Evolutionary conservation across 257 asterid species (phyloP).

Genomic region (Leonotis leonurus): DNA sequence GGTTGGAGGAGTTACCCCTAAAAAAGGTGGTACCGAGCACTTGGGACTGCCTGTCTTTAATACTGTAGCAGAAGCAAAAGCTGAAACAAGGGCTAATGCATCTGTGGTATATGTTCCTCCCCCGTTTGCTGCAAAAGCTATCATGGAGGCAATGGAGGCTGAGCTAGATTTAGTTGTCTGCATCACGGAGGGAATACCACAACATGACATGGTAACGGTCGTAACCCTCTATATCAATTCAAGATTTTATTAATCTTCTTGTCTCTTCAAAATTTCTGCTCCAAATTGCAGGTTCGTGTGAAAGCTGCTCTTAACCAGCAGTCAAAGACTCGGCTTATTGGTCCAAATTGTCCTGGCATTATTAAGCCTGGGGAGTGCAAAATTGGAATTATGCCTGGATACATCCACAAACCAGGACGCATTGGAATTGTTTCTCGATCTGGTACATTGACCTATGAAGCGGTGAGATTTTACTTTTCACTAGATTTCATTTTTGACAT

Average conservation of each 20-base stretch:
- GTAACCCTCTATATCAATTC: not conserved
- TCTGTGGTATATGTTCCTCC: constrained; percentile 94
- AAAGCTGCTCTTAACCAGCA: constrained; percentile 83
- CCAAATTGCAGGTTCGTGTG: constrained; percentile 17
- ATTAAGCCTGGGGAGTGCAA: constrained; percentile 99
- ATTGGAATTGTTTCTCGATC: constrained; percentile 88
- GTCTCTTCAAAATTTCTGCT: not conserved
- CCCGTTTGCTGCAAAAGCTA: constrained; percentile 88
- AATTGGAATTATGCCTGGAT: constrained; percentile 98
- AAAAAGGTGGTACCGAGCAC: constrained; percentile 95
- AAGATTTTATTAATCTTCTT: too few relatives aligned
- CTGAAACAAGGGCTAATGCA: constrained; percentile 89
- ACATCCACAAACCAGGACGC: constrained; percentile 97
- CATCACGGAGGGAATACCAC: constrained; percentile 93
- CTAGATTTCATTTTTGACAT: too few relatives aligned
- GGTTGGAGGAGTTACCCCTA: constrained; percentile 99
- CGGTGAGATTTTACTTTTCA: too few relatives aligned
- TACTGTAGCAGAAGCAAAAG: constrained; percentile 86
- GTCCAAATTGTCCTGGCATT: constrained; percentile 98
- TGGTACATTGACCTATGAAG: constrained; percentile 78
- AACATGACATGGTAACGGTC: constrained; percentile 95
- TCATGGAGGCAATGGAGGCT: constrained; percentile 83
- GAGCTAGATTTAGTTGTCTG: constrained; percentile 90
- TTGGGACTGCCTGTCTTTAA: constrained; percentile 93
- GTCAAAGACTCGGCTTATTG: constrained; percentile 82